Base-by-base conservation (phyloP, 163 green algal genomes). In the Chlamydomonas reinhardtii region DNA sequence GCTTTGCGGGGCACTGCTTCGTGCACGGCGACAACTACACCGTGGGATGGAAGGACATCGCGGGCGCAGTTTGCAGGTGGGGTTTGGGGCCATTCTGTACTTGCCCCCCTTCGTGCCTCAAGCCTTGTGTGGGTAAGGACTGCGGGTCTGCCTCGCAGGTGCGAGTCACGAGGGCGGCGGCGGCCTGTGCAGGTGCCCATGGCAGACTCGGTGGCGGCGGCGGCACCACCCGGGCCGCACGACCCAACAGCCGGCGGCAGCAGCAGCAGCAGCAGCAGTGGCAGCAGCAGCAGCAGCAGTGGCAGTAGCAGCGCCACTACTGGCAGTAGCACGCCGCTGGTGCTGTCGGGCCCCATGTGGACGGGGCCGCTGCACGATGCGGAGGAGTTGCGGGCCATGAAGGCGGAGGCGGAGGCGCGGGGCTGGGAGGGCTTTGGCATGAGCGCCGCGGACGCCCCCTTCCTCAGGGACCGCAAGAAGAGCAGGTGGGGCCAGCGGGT, bases 321-420 rank as follows among this genome's bases (percentile, higher is more conserved):
- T 11, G 43, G 43, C 48, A 56, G 48, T 17, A 17, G 48, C 56
- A 84, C 35, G 3, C 88, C 86, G 48, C 71, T 92, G 39, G 83
- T 82, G 78, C 34, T 94, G 31, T 74, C 83, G 17, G 91, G 91
- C 9, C 91, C 91, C 29, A 86, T 94, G 69, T 94, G 91, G 91
- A 89, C 85, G 22, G 91, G 91, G 22, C 89, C 91, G 64, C 85
- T 94, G 59, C 91, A 94, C 73, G 87, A 93, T 64, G 74, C 43
- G 39, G 74, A 16, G 35, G 76, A 88, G 85, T 37, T 94, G 39
- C 31, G 14, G 16, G 66, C 72, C 0, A 94, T 94, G 82, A 66
- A 74, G 74, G 52, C 52, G 48, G 81, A 91, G 82, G 91, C 91
- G 19, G 62, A 35, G 52, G 15, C n/a, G 9, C 80, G 87, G 31